A percentile compares a stretch with the other conserved stretches of the same genome.
These are phyloP conservation scores for Trichoderma sp. DNA, from an alignment of 2,329 filamentous ascomycete genomes.

Conservation along the genomic window DNA sequence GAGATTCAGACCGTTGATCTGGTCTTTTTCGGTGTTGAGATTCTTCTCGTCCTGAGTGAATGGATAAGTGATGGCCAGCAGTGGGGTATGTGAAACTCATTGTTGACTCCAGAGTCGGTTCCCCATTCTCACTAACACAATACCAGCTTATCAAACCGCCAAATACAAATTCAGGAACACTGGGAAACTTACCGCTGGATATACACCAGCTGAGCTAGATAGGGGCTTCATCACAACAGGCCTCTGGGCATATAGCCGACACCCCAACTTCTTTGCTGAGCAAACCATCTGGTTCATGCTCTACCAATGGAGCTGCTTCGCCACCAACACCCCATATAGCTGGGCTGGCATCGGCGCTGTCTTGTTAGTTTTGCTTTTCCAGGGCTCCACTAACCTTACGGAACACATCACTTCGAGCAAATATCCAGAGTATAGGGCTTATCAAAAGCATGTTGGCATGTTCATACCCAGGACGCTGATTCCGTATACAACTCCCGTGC, in stretches of 20 bases:
- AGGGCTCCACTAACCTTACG: constrained; percentile 83
- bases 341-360: constrained; percentile 73
- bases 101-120: neutral
- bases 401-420: constrained; percentile 77
- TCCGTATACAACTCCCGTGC: constrained; percentile 42
- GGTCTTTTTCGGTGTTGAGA: constrained; percentile 44
- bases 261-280: constrained; percentile 93
- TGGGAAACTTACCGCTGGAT: constrained; percentile 65
- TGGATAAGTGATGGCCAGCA: constrained; percentile 89
- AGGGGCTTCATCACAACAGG: constrained; percentile 84
- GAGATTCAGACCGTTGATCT: constrained; percentile 45
- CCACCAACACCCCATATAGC: constrained; percentile 67
- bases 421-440: constrained; percentile 83
- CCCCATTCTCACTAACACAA: neutral
- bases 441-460: constrained; percentile 77
- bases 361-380: constrained; percentile 75
- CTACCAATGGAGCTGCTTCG: constrained; percentile 83
- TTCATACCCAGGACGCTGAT: constrained; percentile 65
- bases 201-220: constrained; percentile 72
- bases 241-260: constrained; percentile 82
- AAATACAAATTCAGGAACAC: constrained; percentile 73
- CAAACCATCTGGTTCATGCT: constrained; percentile 85
- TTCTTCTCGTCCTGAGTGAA: constrained; percentile 60
- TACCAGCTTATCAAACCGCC: constrained; percentile 71
- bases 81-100: constrained; percentile 58